Evolutionary conservation across 768 basidiomycete genomes (phyloP).

Genomic region (Lepiota venenata): DNA sequence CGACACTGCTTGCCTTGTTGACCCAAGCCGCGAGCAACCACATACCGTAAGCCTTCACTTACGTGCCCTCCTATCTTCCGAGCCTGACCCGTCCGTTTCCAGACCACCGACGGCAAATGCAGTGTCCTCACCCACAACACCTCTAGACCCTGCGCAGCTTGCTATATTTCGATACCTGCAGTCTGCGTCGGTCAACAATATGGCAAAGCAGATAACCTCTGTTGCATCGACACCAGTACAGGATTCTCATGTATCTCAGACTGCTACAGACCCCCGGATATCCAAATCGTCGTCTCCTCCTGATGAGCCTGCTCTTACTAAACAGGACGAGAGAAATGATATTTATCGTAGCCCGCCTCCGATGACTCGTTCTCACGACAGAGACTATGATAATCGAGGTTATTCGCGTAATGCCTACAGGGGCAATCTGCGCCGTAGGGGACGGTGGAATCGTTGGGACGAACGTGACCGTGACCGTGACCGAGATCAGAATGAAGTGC

Average conservation of each 20-base stretch:
- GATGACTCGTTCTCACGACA: conserved; percentile 44
- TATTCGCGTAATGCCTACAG: conserved; percentile 50
- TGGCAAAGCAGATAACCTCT: neutral
- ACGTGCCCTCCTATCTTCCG: neutral
- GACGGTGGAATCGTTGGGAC: conserved; percentile 48
- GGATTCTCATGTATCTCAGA: conserved; percentile 10
- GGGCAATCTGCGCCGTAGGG: conserved; percentile 55
- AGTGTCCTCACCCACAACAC: conserved; percentile 24
- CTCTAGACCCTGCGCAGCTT: conserved; percentile 54
- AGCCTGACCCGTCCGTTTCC: conserved; percentile 6
- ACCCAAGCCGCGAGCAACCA: conserved; percentile 56
- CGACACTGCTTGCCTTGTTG: conserved; percentile 65
- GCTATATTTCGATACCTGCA: conserved; percentile 72
- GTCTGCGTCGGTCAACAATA: conserved; percentile 7
- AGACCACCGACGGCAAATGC: conserved; percentile 68
- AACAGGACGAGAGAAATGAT: conserved; percentile 28
- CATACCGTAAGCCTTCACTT: conserved; percentile 15
- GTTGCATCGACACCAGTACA: conserved; percentile 2
- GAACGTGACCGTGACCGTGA: conserved; percentile 55
- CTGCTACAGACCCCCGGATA: conserved; percentile 7
- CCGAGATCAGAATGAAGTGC: conserved; percentile 34
- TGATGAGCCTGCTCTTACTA: neutral
- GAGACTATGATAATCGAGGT: conserved; percentile 47
- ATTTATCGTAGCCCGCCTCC: conserved; percentile 42
- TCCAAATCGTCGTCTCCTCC: conserved; percentile 18